Evolutionary conservation across 164 flowering plant species (phyloP).

Genomic region (Vitis labrusca): DNA sequence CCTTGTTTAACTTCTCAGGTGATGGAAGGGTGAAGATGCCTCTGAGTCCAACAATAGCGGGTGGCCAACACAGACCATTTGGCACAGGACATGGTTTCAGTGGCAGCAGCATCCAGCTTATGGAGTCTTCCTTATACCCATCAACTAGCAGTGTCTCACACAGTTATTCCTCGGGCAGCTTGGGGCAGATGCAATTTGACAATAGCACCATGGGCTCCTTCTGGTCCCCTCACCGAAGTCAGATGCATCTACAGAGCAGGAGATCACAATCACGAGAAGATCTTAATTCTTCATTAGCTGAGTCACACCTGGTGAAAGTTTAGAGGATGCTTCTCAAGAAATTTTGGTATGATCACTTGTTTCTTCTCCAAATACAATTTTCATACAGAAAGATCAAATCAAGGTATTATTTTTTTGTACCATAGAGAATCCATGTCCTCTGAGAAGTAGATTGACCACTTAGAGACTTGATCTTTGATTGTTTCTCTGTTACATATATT

Average conservation of each 20-base stretch:
- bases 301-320: slow-evolving; percentile 63
- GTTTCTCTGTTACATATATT: slow-evolving; percentile 1
- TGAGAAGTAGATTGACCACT: slow-evolving; percentile 5
- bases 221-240: slow-evolving; percentile 83
- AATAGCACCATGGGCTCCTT: slow-evolving; percentile 55
- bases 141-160: slow-evolving; percentile 75
- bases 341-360: slow-evolving; percentile 25
- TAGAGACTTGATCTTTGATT: neutral
- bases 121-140: slow-evolving; percentile 62
- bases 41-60: slow-evolving; percentile 79
- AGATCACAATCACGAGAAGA: slow-evolving; percentile 98
- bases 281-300: slow-evolving; percentile 74
- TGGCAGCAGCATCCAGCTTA: slow-evolving; percentile 66
- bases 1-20: slow-evolving; percentile 33
- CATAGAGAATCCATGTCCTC: neutral
- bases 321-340: slow-evolving; percentile 25
- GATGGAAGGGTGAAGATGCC: slow-evolving; percentile 90
- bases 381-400: neutral
- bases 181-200: slow-evolving; percentile 90
- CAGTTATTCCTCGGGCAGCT: slow-evolving; percentile 84
- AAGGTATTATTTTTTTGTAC: slow-evolving; percentile 5
- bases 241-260: slow-evolving; percentile 92
- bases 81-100: slow-evolving; percentile 53
- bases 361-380: slow-evolving; percentile 1
- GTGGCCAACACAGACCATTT: slow-evolving; percentile 59